A percentile compares a stretch with the other conserved stretches of the same genome.
Evolutionary conservation across 768 basidiomycete genomes (phyloP).

Genomic region (Solioccasus polychromus): DNA sequence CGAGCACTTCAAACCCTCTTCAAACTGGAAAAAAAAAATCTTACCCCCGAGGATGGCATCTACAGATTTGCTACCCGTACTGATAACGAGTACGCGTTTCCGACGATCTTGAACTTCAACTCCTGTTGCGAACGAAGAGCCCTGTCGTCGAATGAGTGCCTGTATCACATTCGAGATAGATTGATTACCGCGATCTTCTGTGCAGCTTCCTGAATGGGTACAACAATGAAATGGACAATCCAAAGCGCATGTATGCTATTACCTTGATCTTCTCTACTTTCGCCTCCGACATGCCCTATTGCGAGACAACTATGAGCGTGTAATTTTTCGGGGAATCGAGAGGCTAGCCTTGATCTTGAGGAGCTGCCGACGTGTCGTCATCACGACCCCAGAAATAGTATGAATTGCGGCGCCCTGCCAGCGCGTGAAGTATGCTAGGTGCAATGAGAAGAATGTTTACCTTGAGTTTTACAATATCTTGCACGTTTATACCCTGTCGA

Average conservation of each 20-base stretch:
- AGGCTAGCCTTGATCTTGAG: slow-evolving; percentile 83
- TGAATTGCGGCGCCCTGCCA: slow-evolving; percentile 73
- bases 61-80: slow-evolving; percentile 91
- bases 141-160: slow-evolving; percentile 41
- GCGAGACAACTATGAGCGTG: slow-evolving; percentile 1
- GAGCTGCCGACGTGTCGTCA: slow-evolving; percentile 87
- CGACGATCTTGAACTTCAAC: slow-evolving; percentile 87
- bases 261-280: slow-evolving; percentile 98
- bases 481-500: slow-evolving; percentile 85
- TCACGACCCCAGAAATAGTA: slow-evolving; percentile 83
- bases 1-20: background rate
- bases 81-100: slow-evolving; percentile 76
- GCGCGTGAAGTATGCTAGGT: background rate
- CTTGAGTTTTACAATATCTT: slow-evolving; percentile 94
- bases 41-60: slow-evolving; percentile 85
- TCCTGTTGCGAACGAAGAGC: slow-evolving; percentile 89
- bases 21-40: slow-evolving; percentile 5
- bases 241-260: slow-evolving; percentile 16
- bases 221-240: background rate
- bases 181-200: slow-evolving; percentile 70
- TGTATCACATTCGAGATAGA: background rate
- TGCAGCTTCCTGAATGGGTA: slow-evolving; percentile 71
- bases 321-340: background rate
- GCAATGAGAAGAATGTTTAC: slow-evolving; percentile 33
- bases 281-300: slow-evolving; percentile 90